Percentiles rank a stretch among this genome's conserved stretches.
These are phyloP conservation scores for Lecanicillium sp. DNA, from an alignment of 2,329 filamentous ascomycete species.

Conservation along the genomic window DNA sequence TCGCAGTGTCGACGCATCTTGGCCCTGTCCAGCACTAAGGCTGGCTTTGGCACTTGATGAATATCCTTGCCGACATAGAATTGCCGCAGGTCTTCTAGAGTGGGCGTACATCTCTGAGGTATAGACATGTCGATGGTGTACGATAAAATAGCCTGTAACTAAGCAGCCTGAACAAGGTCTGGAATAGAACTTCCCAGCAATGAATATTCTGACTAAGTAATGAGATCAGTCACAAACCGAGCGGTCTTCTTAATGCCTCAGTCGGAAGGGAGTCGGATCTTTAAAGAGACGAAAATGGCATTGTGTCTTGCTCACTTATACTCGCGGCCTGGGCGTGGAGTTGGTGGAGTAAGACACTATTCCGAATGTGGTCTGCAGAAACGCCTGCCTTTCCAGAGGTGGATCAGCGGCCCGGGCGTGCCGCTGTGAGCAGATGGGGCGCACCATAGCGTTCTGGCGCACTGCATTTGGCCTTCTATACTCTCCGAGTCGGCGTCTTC, in stretches of 20 bases:
- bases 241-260: neutral
- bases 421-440: neutral
- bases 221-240: neutral
- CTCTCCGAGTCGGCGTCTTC: no score
- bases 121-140: slow-evolving; percentile 15
- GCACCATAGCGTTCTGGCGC: no score
- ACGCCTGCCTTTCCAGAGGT: neutral
- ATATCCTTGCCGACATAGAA: slow-evolving; percentile 20
- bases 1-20: slow-evolving; percentile 47
- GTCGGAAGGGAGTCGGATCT: neutral
- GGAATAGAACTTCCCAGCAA: no score
- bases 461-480: no score
- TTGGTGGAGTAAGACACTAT: neutral
- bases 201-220: neutral
- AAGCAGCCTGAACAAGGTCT: no score
- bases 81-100: slow-evolving; percentile 9
- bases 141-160: no score
- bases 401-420: no score
- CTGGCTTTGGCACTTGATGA: slow-evolving; percentile 40
- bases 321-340: neutral
- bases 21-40: slow-evolving; percentile 46
- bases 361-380: neutral
- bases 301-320: no score
- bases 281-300: neutral
- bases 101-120: slow-evolving; percentile 14